Evolutionary conservation across 2,329 filamentous ascomycete genomes (phyloP).

Genomic region (Aspergillus clavatus): DNA sequence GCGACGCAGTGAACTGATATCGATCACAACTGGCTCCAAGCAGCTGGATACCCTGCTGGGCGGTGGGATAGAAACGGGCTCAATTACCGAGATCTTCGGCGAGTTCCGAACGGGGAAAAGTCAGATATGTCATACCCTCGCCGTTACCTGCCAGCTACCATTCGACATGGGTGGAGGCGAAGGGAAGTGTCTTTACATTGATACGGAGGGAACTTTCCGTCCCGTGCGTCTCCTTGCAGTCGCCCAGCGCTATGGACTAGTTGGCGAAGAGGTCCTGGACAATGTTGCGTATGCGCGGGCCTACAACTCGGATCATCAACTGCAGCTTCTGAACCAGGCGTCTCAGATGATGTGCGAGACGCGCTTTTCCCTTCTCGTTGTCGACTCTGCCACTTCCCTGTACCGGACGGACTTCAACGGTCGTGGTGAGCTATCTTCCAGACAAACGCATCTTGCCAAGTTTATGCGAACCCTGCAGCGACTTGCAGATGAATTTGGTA

Average conservation of each 20-base stretch:
- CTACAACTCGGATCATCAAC: constrained; percentile 97
- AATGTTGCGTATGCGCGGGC: constrained; percentile 97
- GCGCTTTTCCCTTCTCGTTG: constrained; percentile 88
- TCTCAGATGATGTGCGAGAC: constrained; percentile 99
- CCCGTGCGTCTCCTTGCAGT: constrained; percentile 87
- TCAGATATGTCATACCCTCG: constrained; percentile 97
- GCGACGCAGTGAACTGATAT: constrained; percentile 91
- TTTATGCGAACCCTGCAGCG: constrained; percentile 47
- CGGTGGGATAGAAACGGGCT: constrained; percentile 93
- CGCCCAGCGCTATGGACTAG: constrained; percentile 88
- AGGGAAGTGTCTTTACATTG: constrained; percentile 97
- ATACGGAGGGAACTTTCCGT: constrained; percentile 95
- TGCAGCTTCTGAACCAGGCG: constrained; percentile 90
- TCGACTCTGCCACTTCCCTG: constrained; percentile 91
- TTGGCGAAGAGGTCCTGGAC: constrained; percentile 94
- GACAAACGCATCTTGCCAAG: constrained; percentile 59
- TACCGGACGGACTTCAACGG: constrained; percentile 96
- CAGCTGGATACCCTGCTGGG: constrained; percentile 92
- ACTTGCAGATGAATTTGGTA: constrained; percentile 73
- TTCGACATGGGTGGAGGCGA: constrained; percentile 99
- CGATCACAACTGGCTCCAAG: constrained; percentile 96
- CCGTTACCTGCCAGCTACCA: constrained; percentile 93
- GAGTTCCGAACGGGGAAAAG: constrained; percentile 98
- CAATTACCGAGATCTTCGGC: constrained; percentile 95
- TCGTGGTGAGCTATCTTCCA: constrained; percentile 90